Conservation (phyloP, 768 basidiomycete genomes). For the Pleurotus pulmonarius region DNA sequence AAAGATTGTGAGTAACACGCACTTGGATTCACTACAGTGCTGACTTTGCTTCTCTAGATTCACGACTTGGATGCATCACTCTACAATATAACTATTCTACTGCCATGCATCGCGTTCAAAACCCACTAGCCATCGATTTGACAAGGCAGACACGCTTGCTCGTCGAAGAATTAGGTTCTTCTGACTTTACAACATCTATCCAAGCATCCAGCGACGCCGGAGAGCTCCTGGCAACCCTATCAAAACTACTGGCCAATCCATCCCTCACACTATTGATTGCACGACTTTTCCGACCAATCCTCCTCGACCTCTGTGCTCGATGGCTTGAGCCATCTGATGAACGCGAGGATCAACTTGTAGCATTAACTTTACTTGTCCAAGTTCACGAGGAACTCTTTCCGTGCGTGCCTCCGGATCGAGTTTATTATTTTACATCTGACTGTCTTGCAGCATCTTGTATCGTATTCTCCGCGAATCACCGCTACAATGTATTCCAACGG, state of each 20-base stretch:
- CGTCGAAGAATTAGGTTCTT: slow-evolving; percentile 39
- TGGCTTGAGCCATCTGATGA: slow-evolving; percentile 64
- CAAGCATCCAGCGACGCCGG: slow-evolving; percentile 31
- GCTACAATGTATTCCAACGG: slow-evolving; percentile 39
- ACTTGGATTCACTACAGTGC: no score
- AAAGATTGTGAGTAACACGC: no score
- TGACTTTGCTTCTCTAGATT: no score
- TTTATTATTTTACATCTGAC: slow-evolving; percentile 10
- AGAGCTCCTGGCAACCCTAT: slow-evolving; percentile 51
- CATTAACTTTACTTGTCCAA: slow-evolving; percentile 63
- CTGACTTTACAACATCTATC: slow-evolving; percentile 34
- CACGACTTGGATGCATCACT: not conserved
- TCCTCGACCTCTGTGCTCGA: slow-evolving; percentile 75
- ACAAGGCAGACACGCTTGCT: slow-evolving; percentile 47
- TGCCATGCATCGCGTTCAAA: slow-evolving; percentile 27
- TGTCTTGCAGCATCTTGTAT: slow-evolving; percentile 49
- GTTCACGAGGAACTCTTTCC: slow-evolving; percentile 69
- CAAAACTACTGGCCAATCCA: slow-evolving; percentile 56
- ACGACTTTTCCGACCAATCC: slow-evolving; percentile 67
- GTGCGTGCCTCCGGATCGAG: slow-evolving; percentile 37
- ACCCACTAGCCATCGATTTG: slow-evolving; percentile 62
- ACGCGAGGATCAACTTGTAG: slow-evolving; percentile 48
- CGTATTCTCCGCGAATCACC: slow-evolving; percentile 40
- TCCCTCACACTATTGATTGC: slow-evolving; percentile 63
- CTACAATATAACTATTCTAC: not conserved